Percentiles rank a stretch among this genome's conserved stretches.
These are phyloP conservation scores for Coemansia sp. DNA, from an alignment of 192 early-diverging fungal genomes.

Conservation along the genomic window DNA sequence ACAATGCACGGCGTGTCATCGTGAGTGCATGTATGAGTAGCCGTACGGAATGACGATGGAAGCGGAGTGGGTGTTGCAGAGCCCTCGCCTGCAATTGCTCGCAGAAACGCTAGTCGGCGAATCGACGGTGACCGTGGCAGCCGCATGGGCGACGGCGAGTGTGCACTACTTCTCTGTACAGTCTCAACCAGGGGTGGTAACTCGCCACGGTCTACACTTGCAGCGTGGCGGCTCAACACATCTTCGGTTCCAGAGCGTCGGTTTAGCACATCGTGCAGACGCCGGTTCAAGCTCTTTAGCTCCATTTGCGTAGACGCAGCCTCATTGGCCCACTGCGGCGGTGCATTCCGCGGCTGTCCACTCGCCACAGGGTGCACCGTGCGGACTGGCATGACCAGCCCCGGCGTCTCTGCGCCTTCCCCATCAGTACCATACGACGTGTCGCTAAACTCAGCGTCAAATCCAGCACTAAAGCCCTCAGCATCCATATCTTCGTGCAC, in stretches of 20 bases:
- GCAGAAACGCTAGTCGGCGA: slow-evolving; percentile 22
- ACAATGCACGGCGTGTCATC: slow-evolving; percentile 5
- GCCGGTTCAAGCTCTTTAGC: slow-evolving; percentile 24
- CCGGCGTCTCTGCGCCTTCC: slow-evolving; percentile 12
- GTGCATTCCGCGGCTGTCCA: background rate
- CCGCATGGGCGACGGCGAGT: background rate
- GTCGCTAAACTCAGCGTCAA: background rate
- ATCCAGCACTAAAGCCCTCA: background rate
- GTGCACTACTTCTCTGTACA: background rate
- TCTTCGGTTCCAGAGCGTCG: background rate
- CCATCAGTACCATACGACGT: slow-evolving; percentile 12
- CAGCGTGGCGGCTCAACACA: background rate
- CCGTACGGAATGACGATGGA: no score
- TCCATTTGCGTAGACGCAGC: slow-evolving; percentile 1
- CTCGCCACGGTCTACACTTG: background rate
- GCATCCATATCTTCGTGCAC: slow-evolving; percentile 31
- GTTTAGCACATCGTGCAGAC: slow-evolving; percentile 30
- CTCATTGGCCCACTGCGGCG: background rate
- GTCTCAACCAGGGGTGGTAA: background rate
- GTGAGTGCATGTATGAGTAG: background rate
- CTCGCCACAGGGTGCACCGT: background rate
- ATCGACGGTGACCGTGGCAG: slow-evolving; percentile 22
- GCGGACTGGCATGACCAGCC: slow-evolving; percentile 9
- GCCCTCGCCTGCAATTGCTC: slow-evolving; percentile 10
- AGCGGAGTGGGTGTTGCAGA: background rate